Conservation (phyloP, 306 rosid species). For the Castanea crenata region DNA sequence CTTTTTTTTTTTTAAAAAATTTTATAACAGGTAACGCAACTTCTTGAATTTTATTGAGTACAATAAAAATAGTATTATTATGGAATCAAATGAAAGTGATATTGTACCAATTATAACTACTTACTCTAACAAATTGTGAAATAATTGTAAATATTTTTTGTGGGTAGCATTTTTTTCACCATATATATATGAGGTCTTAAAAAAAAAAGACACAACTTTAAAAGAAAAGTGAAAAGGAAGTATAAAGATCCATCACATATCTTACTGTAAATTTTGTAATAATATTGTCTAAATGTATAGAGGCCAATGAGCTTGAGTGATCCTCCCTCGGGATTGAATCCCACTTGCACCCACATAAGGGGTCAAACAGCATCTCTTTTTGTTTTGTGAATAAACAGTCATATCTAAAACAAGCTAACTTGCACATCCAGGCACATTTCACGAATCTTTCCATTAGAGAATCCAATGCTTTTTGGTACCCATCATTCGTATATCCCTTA, state of each 20-base stretch:
- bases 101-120: too few relatives aligned
- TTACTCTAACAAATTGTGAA: too few relatives aligned
- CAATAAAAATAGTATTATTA: too few relatives aligned
- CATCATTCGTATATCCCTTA: slow-evolving; percentile 22
- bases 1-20: too few relatives aligned
- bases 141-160: too few relatives aligned
- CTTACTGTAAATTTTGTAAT: too few relatives aligned
- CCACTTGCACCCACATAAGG: slow-evolving; percentile 46
- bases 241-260: not conserved
- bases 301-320: slow-evolving; percentile 1
- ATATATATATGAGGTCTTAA: not conserved
- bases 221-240: not conserved
- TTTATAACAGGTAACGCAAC: too few relatives aligned
- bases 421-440: slow-evolving; percentile 25
- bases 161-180: not conserved
- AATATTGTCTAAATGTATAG: not conserved
- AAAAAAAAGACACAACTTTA: not conserved
- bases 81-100: too few relatives aligned
- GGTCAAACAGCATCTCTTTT: slow-evolving; percentile 42
- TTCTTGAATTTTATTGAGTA: too few relatives aligned
- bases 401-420: slow-evolving; percentile 30
- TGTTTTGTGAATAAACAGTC: slow-evolving; percentile 26
- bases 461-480: slow-evolving; percentile 56
- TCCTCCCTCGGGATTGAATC: slow-evolving; percentile 60
- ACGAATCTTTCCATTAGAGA: slow-evolving; percentile 34